phyloP scores from a whole-genome alignment of 2,329 filamentous ascomycete genomes.

The Xenoacremonium recifei region DNA sequence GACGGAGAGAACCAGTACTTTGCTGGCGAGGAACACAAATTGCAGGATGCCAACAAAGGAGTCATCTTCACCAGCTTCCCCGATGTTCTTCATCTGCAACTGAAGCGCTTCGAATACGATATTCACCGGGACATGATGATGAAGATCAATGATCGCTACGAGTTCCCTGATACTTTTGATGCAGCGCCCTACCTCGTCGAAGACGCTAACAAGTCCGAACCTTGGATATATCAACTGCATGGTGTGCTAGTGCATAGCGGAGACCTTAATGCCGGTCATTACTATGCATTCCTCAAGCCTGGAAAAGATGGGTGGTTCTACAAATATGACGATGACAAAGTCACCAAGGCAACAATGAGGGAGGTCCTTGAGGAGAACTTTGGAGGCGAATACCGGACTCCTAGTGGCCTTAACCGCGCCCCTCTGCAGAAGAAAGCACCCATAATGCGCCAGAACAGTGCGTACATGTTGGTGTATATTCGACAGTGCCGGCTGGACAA shows the following conservation, averaged over 20 bases:
- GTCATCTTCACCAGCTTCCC: slow-evolving; percentile 97
- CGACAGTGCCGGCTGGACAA: slow-evolving; percentile 82
- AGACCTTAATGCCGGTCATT: slow-evolving; percentile 95
- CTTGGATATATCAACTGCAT: slow-evolving; percentile 90
- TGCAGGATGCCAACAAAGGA: slow-evolving; percentile 96
- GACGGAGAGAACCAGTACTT: slow-evolving; percentile 99
- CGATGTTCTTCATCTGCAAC: slow-evolving; percentile 87
- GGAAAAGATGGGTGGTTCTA: slow-evolving; percentile 93
- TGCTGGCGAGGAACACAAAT: slow-evolving; percentile 81
- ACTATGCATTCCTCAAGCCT: slow-evolving; percentile 96
- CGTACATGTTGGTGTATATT: slow-evolving; percentile 99
- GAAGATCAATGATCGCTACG: slow-evolving; percentile 94
- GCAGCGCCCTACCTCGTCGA: slow-evolving; percentile 84
- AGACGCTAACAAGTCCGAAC: slow-evolving; percentile 81
- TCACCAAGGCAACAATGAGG: slow-evolving; percentile 87
- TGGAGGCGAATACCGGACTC: slow-evolving; percentile 74
- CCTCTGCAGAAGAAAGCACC: slow-evolving; percentile 55
- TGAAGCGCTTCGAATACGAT: slow-evolving; percentile 98
- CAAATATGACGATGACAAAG: slow-evolving; percentile 95
- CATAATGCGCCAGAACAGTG: slow-evolving; percentile 71
- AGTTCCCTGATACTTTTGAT: slow-evolving; percentile 82
- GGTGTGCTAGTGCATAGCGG: slow-evolving; percentile 95
- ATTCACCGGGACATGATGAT: slow-evolving; percentile 96
- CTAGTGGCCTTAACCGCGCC: slow-evolving; percentile 46
- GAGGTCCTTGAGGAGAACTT: slow-evolving; percentile 97